A percentile compares a stretch with the other conserved stretches of the same genome.
phyloP scores from a whole-genome alignment of 139 green algal species.

The Raphidocelis subcapitata region DNA sequence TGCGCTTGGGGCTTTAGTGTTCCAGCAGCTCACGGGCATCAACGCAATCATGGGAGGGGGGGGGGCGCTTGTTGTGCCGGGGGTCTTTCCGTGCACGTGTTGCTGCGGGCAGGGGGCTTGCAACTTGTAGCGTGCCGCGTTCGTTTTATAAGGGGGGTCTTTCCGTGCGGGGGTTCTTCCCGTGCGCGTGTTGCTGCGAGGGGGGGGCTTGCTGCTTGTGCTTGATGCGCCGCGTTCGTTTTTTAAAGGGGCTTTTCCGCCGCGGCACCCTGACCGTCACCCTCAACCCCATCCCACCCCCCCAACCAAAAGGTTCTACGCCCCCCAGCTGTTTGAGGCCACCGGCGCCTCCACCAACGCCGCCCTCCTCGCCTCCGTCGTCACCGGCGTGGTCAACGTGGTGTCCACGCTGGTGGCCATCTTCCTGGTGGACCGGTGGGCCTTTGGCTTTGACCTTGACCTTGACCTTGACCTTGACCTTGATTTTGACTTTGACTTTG shows the following conservation, averaged over 20 bases:
- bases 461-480: neutral
- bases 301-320: constrained; percentile 36
- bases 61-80: no score
- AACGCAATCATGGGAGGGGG: neutral
- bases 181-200: neutral
- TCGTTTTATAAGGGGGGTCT: neutral
- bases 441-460: constrained; percentile 26
- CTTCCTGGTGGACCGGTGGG: constrained; percentile 50
- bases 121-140: neutral
- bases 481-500: neutral
- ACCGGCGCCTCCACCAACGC: constrained; percentile 25
- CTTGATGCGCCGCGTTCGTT: neutral
- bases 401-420: constrained; percentile 38
- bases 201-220: neutral
- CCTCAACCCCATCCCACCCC: constrained; percentile 3
- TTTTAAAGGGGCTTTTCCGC: no score
- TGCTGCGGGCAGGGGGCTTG: neutral
- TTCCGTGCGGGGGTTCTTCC: no score
- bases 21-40: constrained; percentile 66
- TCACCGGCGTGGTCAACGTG: constrained; percentile 36
- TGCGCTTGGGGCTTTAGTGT: constrained; percentile 10
- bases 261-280: neutral
- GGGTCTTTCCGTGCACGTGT: no score
- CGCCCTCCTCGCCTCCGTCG: constrained; percentile 26
- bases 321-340: constrained; percentile 31